These are phyloP conservation scores for Fusarium papillatum DNA, from an alignment of 2,329 filamentous ascomycete genomes.

Conservation along the genomic window DNA sequence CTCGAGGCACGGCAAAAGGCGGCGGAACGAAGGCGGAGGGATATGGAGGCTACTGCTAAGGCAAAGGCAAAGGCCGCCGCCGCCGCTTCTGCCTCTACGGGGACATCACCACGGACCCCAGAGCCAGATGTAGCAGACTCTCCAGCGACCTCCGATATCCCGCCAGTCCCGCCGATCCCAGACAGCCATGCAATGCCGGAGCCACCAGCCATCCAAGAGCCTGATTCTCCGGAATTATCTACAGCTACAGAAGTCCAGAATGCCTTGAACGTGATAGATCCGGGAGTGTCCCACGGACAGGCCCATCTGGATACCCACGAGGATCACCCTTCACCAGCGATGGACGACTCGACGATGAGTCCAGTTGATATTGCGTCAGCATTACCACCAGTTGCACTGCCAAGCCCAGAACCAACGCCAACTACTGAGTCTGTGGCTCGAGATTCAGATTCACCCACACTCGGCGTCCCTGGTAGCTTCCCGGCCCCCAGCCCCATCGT, in stretches of 20 bases:
- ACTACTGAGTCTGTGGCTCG: constrained; percentile 20
- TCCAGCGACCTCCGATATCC: constrained; percentile 31
- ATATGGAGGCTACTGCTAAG: constrained; percentile 61
- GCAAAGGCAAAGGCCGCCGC: constrained; percentile 52
- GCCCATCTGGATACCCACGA: constrained; percentile 18
- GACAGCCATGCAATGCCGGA: constrained; percentile 18
- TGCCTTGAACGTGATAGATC: constrained; percentile 27
- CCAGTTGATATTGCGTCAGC: constrained; percentile 39
- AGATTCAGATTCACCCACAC: constrained; percentile 71
- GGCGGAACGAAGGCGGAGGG: constrained; percentile 65
- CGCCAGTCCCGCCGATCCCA: constrained; percentile 40
- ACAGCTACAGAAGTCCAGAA: constrained; percentile 27
- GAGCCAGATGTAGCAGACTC: constrained; percentile 28
- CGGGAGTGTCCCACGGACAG: constrained; percentile 22
- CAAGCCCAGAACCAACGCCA: constrained; percentile 27
- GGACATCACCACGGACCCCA: constrained; percentile 30
- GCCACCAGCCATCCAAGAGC: constrained; percentile 7
- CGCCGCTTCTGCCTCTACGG: constrained; percentile 31
- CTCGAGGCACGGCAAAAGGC: constrained; percentile 66
- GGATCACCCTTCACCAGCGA: constrained; percentile 29
- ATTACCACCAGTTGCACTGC: constrained; percentile 39
- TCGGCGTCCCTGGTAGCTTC: constrained; percentile 77
- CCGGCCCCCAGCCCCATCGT: constrained; percentile 55
- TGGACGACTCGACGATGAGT: constrained; percentile 37
- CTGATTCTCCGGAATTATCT: constrained; percentile 3